Evolutionary conservation across 2,329 filamentous ascomycete genomes (phyloP), one percentile per base, ranked within the genome.

Genomic region (Talaromyces sp.): DNA sequence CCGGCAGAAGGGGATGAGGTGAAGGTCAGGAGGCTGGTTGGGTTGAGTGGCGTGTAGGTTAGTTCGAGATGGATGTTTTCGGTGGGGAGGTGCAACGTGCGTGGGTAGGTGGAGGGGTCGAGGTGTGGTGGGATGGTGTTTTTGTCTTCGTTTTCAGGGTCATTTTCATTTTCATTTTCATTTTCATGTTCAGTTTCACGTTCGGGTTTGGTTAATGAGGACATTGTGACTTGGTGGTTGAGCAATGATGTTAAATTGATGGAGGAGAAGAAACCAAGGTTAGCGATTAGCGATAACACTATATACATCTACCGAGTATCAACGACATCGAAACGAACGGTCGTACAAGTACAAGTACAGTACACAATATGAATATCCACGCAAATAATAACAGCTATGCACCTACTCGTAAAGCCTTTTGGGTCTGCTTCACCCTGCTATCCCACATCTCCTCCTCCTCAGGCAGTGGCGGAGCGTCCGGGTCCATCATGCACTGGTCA

Each of bases 401-500:
- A 29, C 24, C 48, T 26, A 29, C 24, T 19, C 24, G 12, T 26
- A 29, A 24, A 32, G 31, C 1, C 4, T 51, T 48, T 10, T 51
- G 41, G 6, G 29, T 6, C 26, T 53, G 54, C 32, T 38, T 29
- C 27, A 29, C 7, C 6, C 9, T 29, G 6, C 27, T 53, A 41
- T 48, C 41, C n/a, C 56, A 50, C 14, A 24, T 24, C 41, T 32
- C 17, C 14, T 54, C 27, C 1, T 50, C 50, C 3, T 41, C 11
- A 38, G 7, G 19, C 3, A 51, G 17, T n/a, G 24, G n/a, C 57
- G 83, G 83, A 24, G 83, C 83, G 64, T 82, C 78, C 14, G 83
- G 83, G 70, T 88, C 85, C 72, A 82, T 79, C 79, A 88, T 77
- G 67, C 85, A 88, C 74, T 88, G 85, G 67, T 88, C 85, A 51